phyloP scores from a whole-genome alignment of 2,329 filamentous ascomycete genomes.

The Phialophora macrospora region DNA sequence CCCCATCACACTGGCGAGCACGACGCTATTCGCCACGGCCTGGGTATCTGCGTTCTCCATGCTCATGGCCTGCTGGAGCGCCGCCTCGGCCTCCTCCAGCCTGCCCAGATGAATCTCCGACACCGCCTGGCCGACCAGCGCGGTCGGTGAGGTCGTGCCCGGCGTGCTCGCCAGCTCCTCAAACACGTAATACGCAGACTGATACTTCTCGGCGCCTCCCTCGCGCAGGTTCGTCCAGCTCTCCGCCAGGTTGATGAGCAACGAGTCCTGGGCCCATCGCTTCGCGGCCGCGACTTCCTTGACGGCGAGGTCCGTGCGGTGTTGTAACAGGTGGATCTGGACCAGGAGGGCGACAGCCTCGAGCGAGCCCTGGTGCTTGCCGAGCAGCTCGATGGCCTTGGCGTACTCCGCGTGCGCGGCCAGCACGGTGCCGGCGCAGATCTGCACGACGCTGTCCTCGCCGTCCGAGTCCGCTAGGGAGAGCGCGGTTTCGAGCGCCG shows the following conservation, averaged over 20 bases:
- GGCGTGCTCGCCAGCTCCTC: slow-evolving; percentile 92
- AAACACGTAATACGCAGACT: slow-evolving; percentile 95
- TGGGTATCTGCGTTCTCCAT: slow-evolving; percentile 69
- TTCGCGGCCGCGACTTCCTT: slow-evolving; percentile 88
- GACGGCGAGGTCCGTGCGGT: slow-evolving; percentile 84
- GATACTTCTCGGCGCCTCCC: slow-evolving; percentile 94
- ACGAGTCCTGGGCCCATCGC: slow-evolving; percentile 92
- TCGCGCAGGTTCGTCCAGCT: slow-evolving; percentile 90
- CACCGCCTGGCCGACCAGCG: slow-evolving; percentile 84
- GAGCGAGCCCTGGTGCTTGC: slow-evolving; percentile 80
- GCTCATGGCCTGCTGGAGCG: slow-evolving; percentile 77
- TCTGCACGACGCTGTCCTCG: slow-evolving; percentile 80
- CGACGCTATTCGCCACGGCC: slow-evolving; percentile 80
- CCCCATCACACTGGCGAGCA: slow-evolving; percentile 76
- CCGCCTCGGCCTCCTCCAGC: slow-evolving; percentile 84
- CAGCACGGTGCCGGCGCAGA: slow-evolving; percentile 79
- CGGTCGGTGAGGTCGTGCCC: slow-evolving; percentile 74
- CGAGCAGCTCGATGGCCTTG: slow-evolving; percentile 78
- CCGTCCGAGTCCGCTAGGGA: slow-evolving; percentile 68
- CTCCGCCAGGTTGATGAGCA: slow-evolving; percentile 92
- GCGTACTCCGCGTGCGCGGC: slow-evolving; percentile 81
- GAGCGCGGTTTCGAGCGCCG: slow-evolving; percentile 68
- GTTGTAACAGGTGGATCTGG: slow-evolving; percentile 90
- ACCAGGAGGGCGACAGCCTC: slow-evolving; percentile 83
- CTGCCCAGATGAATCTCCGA: slow-evolving; percentile 90